Base-by-base conservation (phyloP, 768 basidiomycete species). In the Tylopilus balloui region DNA sequence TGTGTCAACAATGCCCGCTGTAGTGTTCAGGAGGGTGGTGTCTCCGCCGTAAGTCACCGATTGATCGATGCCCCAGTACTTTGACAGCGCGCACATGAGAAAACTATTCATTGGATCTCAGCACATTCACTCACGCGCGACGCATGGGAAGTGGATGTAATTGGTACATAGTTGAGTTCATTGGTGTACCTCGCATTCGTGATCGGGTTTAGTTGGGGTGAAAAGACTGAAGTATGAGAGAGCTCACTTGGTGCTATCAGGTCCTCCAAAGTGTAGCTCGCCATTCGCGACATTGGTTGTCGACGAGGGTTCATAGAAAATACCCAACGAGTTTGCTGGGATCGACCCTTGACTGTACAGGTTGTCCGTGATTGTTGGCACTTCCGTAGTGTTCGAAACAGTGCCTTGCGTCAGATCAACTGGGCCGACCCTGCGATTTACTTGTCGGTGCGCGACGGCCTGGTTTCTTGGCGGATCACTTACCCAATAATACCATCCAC, bases 351-450 rank as follows among this genome's bases (percentile, higher is more conserved):
- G 71, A 10, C 17, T 3, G 31, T 34, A 77, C 12, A 81, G 71
- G 61, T 77, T 83, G 65, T 81, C 76, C n/a, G 74, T 78, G 15
- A 83, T 74, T 11, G 81, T 82, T 9, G 79, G 76, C 19, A 80
- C 72, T 17, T 63, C 59, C 2, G 59, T 37, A 10, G 64, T 67
- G 45, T 65, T 62, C 3, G 64, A 64, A 31, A 79, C 74, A n/a
- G 75, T 78, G 57, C 62, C 67, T 45, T 57, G 25, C 15, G 76
- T 79, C 31, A 79, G 69, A 59, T 79, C 74, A 2, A 71, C 73
- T 21, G 79, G 78, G 14, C 80, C 80, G 24, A 79, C 71, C 15
- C 74, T 76, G 36, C 15, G 13, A n/a, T 44, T 14, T 17, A 12
- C 23, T 32, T 21, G 36, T 59, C 15, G 51, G 24, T 39, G 13